These are phyloP conservation scores for Nissolia schottii DNA, from an alignment of 306 rosid genomes.

Conservation along the genomic window DNA sequence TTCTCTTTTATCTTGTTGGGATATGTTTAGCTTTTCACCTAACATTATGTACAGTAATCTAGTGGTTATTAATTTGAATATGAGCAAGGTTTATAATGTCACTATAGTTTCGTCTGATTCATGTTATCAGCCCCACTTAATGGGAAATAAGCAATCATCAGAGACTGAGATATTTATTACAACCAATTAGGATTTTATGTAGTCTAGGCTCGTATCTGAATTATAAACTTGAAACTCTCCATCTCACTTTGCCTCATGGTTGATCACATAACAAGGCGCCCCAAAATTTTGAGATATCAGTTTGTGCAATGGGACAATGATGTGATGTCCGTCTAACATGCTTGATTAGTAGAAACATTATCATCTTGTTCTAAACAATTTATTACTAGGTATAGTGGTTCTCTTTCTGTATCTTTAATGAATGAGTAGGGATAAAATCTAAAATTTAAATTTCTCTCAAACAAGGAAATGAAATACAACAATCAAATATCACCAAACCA, in stretches of 20 bases:
- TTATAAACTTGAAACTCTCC: neutral
- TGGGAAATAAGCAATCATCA: too few species aligned
- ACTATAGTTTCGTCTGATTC: too few species aligned
- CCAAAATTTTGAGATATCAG: neutral
- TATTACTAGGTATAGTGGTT: neutral
- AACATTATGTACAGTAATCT: too few species aligned
- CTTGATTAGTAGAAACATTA: neutral
- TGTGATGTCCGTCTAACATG: neutral
- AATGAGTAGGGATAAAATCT: neutral
- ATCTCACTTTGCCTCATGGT: neutral
- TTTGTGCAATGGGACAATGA: neutral
- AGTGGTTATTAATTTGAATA: too few species aligned
- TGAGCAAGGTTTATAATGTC: too few species aligned
- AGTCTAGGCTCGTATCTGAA: neutral
- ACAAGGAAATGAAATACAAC: neutral
- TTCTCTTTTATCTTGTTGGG: neutral
- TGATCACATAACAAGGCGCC: neutral
- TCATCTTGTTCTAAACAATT: neutral
- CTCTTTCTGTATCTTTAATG: neutral
- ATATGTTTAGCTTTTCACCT: too few species aligned
- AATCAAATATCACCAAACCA: constrained; percentile 18
- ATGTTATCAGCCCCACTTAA: too few species aligned
- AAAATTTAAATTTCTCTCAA: neutral
- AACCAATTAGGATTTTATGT: neutral
- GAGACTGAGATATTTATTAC: neutral